phyloP scores from a whole-genome alignment of 495 filamentous ascomycete genomes.

The Acidomyces sp. region DNA sequence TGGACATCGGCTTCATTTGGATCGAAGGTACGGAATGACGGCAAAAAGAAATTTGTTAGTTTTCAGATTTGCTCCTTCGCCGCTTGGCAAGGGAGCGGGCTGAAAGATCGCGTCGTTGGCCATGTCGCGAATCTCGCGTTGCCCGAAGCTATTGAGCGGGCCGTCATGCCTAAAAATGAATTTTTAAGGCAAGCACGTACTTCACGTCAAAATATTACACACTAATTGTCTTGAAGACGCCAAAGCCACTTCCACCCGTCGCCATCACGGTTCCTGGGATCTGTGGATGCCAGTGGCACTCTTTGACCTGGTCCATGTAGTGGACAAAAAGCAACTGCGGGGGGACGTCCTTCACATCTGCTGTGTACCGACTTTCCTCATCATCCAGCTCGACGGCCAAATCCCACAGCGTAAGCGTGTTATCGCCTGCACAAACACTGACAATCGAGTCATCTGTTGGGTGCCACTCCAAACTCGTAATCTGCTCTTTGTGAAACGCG shows the following conservation, averaged over 20 bases:
- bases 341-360: constrained; percentile 75
- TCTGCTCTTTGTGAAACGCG: constrained; percentile 86
- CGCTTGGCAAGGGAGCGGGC: too few species aligned
- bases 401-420: constrained; percentile 93
- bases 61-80: too few species aligned
- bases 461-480: constrained; percentile 95
- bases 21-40: too few species aligned
- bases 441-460: constrained; percentile 91
- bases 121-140: too few species aligned
- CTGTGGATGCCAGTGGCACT: constrained; percentile 93
- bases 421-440: constrained; percentile 82
- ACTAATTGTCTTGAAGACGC: constrained; percentile 49
- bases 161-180: too few species aligned
- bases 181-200: too few species aligned
- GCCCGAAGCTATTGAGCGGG: too few species aligned
- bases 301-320: constrained; percentile 87
- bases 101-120: too few species aligned
- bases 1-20: too few species aligned
- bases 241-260: constrained; percentile 76
- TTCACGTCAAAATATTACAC: too few species aligned
- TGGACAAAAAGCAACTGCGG: constrained; percentile 93
- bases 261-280: constrained; percentile 85
- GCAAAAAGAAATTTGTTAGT: too few species aligned
- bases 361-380: constrained; percentile 84
- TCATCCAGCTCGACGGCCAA: constrained; percentile 91